A percentile compares a stretch with the other conserved stretches of the same genome.
Conservation (phyloP, 345 rosid genomes). For the Mercurialis annua region DNA sequence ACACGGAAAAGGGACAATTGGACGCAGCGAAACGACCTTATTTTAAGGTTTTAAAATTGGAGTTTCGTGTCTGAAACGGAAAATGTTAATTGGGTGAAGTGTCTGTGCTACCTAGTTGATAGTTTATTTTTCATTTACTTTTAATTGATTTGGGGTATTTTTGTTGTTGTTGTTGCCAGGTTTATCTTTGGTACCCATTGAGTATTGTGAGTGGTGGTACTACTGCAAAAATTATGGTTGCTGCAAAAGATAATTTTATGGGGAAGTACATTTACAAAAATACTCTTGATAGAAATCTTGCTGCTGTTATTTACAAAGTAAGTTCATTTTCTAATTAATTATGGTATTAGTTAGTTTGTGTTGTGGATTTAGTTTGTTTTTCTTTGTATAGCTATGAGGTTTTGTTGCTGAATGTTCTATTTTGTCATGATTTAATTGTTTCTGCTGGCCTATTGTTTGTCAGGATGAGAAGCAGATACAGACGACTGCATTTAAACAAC, state of each 20-base stretch:
- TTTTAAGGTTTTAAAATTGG: too few relatives aligned
- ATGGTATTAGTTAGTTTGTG: too few relatives aligned
- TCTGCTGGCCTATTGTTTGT: slow-evolving; percentile 13
- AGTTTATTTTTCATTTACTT: too few relatives aligned
- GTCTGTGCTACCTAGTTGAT: background rate
- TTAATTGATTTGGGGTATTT: too few relatives aligned
- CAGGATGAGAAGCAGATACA: slow-evolving; percentile 95
- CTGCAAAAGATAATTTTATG: slow-evolving; percentile 83
- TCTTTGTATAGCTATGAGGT: background rate
- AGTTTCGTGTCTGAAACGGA: too few relatives aligned
- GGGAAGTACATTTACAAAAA: slow-evolving; percentile 95
- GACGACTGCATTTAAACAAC: slow-evolving; percentile 77
- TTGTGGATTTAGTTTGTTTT: background rate
- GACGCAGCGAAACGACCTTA: too few relatives aligned
- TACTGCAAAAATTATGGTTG: slow-evolving; percentile 94
- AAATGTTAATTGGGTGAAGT: too few relatives aligned
- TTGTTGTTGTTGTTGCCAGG: too few relatives aligned
- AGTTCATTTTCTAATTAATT: slow-evolving; percentile 5
- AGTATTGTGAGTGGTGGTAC: slow-evolving; percentile 83
- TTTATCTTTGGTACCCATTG: slow-evolving; percentile 89
- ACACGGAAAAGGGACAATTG: too few relatives aligned
- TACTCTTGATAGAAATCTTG: slow-evolving; percentile 81
- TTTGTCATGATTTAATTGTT: slow-evolving; percentile 12
- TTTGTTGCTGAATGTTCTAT: background rate
- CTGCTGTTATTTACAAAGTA: slow-evolving; percentile 87